Percentiles rank a stretch among this genome's conserved stretches.
Conservation (phyloP, 116 monocot genomes). For the Phalaenopsis hybrid region DNA sequence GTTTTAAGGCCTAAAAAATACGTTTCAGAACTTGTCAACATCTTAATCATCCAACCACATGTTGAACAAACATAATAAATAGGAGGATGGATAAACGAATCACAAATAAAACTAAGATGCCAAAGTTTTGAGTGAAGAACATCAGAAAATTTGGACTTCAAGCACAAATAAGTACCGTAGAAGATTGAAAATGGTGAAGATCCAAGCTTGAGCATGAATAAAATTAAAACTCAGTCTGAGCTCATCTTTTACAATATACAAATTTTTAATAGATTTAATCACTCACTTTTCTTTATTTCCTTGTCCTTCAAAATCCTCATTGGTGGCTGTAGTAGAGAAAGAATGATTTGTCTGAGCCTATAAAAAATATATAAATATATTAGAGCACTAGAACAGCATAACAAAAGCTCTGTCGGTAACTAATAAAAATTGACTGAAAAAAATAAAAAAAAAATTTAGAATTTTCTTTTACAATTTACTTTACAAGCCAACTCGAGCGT, state of each 20-base stretch:
- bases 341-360: not conserved
- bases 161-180: too few species aligned
- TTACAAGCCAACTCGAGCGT: not conserved
- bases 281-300: constrained; percentile 4
- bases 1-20: too few species aligned
- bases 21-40: too few species aligned
- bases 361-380: not conserved
- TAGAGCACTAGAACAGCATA: constrained; percentile 2
- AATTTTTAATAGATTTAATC: not conserved
- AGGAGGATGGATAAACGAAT: too few species aligned
- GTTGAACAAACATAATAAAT: too few species aligned
- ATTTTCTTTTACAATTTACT: too few species aligned
- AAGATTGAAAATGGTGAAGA: not conserved
- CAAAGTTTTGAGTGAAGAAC: too few species aligned
- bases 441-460: not conserved
- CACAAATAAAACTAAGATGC: too few species aligned
- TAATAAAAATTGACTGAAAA: not conserved
- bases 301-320: not conserved
- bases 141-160: too few species aligned
- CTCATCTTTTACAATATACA: constrained; percentile 1
- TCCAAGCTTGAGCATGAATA: not conserved
- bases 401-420: not conserved
- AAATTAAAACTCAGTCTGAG: not conserved
- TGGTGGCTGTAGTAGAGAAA: constrained; percentile 6
- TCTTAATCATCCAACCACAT: too few species aligned